Base-by-base conservation (phyloP, 31 red algal species). In the Endocladia muricata region DNA sequence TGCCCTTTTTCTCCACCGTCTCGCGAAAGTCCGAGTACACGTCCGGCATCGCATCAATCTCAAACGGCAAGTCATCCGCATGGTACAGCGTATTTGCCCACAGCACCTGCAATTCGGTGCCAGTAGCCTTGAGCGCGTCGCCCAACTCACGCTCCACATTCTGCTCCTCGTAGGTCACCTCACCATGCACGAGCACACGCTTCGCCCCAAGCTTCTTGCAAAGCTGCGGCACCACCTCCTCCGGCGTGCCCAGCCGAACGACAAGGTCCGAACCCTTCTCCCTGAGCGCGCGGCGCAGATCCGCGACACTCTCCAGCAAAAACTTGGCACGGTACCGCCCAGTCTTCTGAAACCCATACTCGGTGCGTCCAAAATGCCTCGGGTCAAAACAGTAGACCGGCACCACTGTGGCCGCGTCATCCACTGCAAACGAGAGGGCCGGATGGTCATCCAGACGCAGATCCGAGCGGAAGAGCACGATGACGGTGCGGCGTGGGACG, bases 301-400 rank as follows among this genome's bases (percentile, higher is more conserved):
- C 85, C 4, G 66, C 44, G 2, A 99, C 78, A 32, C 75, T 84
- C 80, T 99, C 93, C 55, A 96, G 84, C 3, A 99, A 70, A 61
- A 99, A 99, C 47, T 82, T 82, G 33, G 97, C 97, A 23, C 97
- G 90, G 60, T 99, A 94, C 22, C 86, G 70, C 5, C 97, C 93
- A 1, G 97, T 99, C 67, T 99, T 99, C 84, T 95, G 89, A 66
- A 96, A 99, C 25, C 97, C 97, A 74, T 93, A 99, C 15, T 88
- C 88, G 8, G 97, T 99, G 38, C 78, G 83, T 26, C 97, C 97
- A 69, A 99, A 99, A 42, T 93, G 92, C 33, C 93, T 75, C 37
- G 97, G 92, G 61, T 99, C 93, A 57, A 99, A 99, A 61, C 89
- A 93, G 54, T 88, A 96, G 0, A 99, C 93, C 17, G 97, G 97